These are phyloP conservation scores for Vigna nakashimae DNA, from an alignment of 306 rosid species.

Conservation along the genomic window DNA sequence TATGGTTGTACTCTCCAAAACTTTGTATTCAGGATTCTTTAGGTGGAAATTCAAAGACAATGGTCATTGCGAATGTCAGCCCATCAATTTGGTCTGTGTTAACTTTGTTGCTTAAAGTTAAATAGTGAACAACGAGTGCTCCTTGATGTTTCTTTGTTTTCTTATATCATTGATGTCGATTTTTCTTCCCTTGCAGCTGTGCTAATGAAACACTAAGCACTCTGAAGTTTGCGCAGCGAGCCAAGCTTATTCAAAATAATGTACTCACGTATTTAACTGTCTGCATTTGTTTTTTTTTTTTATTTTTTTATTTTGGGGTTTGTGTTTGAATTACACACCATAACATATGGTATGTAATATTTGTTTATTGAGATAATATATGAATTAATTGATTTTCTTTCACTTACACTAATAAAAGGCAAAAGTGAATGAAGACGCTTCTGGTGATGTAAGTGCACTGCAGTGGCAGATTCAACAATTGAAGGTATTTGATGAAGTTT, in stretches of 20 bases:
- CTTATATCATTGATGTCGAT: conserved; percentile 29
- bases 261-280: conserved; percentile 54
- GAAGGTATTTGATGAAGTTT: conserved; percentile 64
- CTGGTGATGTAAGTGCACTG: conserved; percentile 84
- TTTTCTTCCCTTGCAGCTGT: conserved; percentile 68
- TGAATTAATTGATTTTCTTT: conserved; percentile 38
- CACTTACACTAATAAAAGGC: conserved; percentile 57
- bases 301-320: neutral
- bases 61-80: conserved; percentile 94
- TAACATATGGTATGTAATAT: neutral
- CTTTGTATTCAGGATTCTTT: conserved; percentile 84
- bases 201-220: conserved; percentile 94
- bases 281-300: neutral
- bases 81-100: conserved; percentile 83
- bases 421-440: conserved; percentile 94
- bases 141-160: conserved; percentile 28
- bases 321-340: conserved; percentile 1
- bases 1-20: conserved; percentile 32
- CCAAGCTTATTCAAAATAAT: conserved; percentile 96
- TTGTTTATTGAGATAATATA: conserved; percentile 8
- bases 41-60: conserved; percentile 98
- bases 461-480: conserved; percentile 88
- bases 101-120: conserved; percentile 40
- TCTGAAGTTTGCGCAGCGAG: conserved; percentile 98
- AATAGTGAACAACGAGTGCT: conserved; percentile 3